Conservation (phyloP, 352 stramenopile genomes). For the Pythium plurisporium region DNA sequence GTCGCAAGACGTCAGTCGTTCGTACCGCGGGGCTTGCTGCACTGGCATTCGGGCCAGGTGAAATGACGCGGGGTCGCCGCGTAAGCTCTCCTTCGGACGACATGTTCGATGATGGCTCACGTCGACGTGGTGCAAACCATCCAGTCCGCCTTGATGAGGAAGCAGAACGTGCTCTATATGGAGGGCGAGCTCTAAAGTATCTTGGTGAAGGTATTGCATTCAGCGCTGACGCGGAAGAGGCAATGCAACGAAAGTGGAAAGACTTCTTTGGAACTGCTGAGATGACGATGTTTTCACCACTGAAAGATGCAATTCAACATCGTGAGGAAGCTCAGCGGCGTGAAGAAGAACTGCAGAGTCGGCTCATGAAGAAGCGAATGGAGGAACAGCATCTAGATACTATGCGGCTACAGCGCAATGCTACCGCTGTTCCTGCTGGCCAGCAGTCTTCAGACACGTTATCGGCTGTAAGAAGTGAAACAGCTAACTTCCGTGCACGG, state of each 20-base stretch:
- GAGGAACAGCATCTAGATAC: slow-evolving; percentile 51
- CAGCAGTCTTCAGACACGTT: background rate
- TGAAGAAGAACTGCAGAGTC: slow-evolving; percentile 44
- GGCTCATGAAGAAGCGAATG: slow-evolving; percentile 58
- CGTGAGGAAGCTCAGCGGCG: slow-evolving; percentile 38
- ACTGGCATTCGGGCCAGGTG: background rate
- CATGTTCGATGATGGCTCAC: background rate
- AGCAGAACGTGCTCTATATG: slow-evolving; percentile 39
- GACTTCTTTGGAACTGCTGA: slow-evolving; percentile 54
- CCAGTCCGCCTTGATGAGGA: slow-evolving; percentile 29
- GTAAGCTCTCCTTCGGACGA: background rate
- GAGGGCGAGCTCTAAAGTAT: slow-evolving; percentile 22
- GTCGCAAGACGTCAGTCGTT: background rate
- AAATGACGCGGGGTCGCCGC: background rate
- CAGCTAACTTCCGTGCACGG: slow-evolving; percentile 40
- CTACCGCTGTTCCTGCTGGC: background rate
- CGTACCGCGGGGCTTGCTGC: background rate
- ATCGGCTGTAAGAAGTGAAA: background rate
- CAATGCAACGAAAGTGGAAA: slow-evolving; percentile 56
- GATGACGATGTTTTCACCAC: slow-evolving; percentile 43
- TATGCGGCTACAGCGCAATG: slow-evolving; percentile 23
- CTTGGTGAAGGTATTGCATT: slow-evolving; percentile 51
- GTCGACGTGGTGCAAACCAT: background rate
- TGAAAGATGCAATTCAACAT: slow-evolving; percentile 41
- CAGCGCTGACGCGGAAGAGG: slow-evolving; percentile 37